Conservation (phyloP, 257 asterid species). For the Fraxinus americana region DNA sequence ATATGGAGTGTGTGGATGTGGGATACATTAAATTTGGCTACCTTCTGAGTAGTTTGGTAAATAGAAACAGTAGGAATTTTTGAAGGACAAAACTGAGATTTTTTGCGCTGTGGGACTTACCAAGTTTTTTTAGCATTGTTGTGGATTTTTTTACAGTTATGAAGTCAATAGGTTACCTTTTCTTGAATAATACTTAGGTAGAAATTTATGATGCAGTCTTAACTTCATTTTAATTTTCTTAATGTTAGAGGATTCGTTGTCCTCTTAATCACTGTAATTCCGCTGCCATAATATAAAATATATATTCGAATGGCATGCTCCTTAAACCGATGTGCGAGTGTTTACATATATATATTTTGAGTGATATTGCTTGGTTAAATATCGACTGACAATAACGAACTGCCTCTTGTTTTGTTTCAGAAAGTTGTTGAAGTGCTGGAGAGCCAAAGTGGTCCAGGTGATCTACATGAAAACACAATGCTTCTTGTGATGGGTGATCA, state of each 20-base stretch:
- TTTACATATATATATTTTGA: neutral
- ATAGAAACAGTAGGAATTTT: neutral
- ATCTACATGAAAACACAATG: conserved; percentile 88
- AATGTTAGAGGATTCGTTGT: neutral
- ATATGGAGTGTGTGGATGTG: neutral
- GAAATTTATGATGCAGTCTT: neutral
- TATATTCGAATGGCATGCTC: conserved; percentile 11
- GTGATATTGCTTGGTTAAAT: neutral
- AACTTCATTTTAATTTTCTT: neutral
- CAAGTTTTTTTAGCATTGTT: neutral
- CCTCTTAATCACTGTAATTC: neutral
- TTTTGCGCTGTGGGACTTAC: neutral
- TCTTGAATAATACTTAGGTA: neutral
- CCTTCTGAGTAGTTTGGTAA: neutral
- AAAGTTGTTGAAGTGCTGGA: conserved; percentile 70
- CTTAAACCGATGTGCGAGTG: neutral
- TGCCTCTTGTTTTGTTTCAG: conserved; percentile 43
- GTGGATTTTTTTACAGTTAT: neutral
- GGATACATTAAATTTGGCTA: neutral
- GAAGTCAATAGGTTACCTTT: neutral
- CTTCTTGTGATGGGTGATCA: conserved; percentile 99
- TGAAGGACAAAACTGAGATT: neutral
- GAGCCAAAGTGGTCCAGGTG: conserved; percentile 83
- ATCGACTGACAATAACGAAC: conserved; percentile 21
- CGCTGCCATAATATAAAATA: neutral